A percentile compares a stretch with the other conserved stretches of the same genome.
These are phyloP conservation scores for Magnolia sinica DNA, from an alignment of 164 flowering plant genomes.

Conservation along the genomic window DNA sequence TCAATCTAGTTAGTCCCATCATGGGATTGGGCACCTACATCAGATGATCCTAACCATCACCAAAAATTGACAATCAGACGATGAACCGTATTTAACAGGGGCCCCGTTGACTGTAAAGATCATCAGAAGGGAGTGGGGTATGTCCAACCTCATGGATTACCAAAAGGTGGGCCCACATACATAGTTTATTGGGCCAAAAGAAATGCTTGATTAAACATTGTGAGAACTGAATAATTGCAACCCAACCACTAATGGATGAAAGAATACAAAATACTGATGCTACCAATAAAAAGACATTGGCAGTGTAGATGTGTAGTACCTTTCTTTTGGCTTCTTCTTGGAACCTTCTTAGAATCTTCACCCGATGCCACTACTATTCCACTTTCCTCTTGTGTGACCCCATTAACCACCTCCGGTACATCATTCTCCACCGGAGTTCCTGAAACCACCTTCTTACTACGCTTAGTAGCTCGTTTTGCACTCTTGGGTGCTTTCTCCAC, in stretches of 20 bases:
- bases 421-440: constrained; percentile 27
- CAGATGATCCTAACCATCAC: neutral
- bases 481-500: constrained; percentile 32
- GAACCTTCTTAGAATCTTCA: constrained; percentile 24
- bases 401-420: constrained; percentile 10
- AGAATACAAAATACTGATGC: neutral
- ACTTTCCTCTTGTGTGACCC: neutral
- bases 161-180: neutral
- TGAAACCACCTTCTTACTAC: constrained; percentile 37
- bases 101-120: neutral
- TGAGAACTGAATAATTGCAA: neutral
- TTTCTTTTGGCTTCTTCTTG: constrained; percentile 39
- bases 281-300: neutral
- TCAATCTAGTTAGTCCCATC: too few species aligned
- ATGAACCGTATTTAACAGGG: neutral
- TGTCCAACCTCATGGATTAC: neutral
- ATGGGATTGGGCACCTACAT: too few species aligned
- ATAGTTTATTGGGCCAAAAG: neutral
- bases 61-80: neutral
- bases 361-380: constrained; percentile 9
- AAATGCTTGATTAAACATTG: neutral
- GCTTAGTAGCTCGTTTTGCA: constrained; percentile 32
- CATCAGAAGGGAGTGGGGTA: neutral
- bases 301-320: constrained; percentile 25
- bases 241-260: neutral